These are phyloP conservation scores for Pseudonitzschia pungens DNA, from an alignment of 108 stramenopile species.

Conservation along the genomic window DNA sequence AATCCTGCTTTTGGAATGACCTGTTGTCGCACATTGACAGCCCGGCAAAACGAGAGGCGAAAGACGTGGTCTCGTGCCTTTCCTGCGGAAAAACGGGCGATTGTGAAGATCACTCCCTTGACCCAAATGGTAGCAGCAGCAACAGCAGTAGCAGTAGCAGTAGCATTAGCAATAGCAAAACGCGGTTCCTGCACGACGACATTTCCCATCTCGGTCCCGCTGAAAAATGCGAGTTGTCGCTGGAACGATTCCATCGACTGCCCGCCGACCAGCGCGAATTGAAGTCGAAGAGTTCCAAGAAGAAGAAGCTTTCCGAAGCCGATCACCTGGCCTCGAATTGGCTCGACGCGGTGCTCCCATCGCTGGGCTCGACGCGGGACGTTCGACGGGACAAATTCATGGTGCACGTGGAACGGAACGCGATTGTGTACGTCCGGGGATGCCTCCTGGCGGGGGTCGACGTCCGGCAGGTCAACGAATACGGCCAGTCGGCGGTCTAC, in stretches of 20 bases:
- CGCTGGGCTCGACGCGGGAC: constrained; percentile 54
- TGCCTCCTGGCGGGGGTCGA: constrained; percentile 71
- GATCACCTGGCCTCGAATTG: constrained; percentile 51
- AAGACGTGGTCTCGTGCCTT: constrained; percentile 46
- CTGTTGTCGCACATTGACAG: constrained; percentile 45
- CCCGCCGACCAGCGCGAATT: constrained; percentile 47
- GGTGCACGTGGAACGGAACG: constrained; percentile 44
- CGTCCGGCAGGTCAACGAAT: constrained; percentile 47
- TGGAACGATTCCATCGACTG: constrained; percentile 42
- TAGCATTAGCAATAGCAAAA: neutral
- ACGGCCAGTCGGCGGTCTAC: constrained; percentile 78
- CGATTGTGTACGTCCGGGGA: constrained; percentile 48
- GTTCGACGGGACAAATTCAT: constrained; percentile 80
- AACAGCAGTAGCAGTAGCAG: neutral
- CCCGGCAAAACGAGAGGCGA: constrained; percentile 29
- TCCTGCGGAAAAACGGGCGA: constrained; percentile 29
- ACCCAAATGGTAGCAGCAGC: too few relatives aligned
- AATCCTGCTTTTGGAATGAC: constrained; percentile 69
- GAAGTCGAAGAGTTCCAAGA: constrained; percentile 42
- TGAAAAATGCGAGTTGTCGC: constrained; percentile 39
- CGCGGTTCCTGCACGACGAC: neutral
- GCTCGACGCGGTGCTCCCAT: constrained; percentile 49
- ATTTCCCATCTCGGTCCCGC: constrained; percentile 14
- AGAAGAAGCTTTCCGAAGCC: constrained; percentile 36
- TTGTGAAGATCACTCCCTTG: constrained; percentile 9